phyloP scores from a whole-genome alignment of 352 stramenopile species.

The Phytophthora sansomeana region DNA sequence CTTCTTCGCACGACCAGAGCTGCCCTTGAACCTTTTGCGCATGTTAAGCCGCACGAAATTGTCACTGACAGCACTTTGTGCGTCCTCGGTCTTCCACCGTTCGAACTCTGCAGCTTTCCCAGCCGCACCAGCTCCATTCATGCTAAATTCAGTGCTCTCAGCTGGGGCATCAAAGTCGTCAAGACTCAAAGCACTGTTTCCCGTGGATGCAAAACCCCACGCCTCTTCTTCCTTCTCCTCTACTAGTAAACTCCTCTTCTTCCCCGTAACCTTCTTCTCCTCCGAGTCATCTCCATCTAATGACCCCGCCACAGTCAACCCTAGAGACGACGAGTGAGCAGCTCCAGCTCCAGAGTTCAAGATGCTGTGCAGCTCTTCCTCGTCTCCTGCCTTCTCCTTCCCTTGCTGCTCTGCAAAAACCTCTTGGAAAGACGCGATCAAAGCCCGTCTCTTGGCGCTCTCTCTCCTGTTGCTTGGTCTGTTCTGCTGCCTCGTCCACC shows the following conservation, averaged over 20 bases:
- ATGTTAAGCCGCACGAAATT: constrained; percentile 88
- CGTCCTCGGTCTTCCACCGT: constrained; percentile 68
- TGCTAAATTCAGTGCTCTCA: neutral
- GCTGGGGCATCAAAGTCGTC: constrained; percentile 48
- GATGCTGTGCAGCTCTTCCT: constrained; percentile 28
- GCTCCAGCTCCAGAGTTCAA: neutral
- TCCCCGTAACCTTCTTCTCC: constrained; percentile 9
- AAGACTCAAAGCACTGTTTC: constrained; percentile 37
- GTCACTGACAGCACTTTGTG: constrained; percentile 60
- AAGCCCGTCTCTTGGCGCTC: constrained; percentile 53
- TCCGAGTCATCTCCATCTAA: neutral
- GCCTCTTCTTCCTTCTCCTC: constrained; percentile 14
- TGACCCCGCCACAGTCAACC: neutral
- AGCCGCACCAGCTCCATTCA: neutral
- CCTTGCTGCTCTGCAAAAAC: constrained; percentile 43
- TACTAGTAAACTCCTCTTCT: constrained; percentile 15
- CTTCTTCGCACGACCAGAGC: constrained; percentile 72
- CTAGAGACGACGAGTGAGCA: constrained; percentile 1
- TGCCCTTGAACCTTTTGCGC: constrained; percentile 78
- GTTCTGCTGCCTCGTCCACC: constrained; percentile 20
- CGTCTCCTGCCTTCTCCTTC: constrained; percentile 31
- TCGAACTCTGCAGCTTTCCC: constrained; percentile 48
- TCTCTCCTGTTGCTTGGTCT: constrained; percentile 38
- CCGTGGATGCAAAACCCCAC: constrained; percentile 49
- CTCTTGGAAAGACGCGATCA: constrained; percentile 60